Conservation (phyloP, 352 stramenopile species). For the Phytophthora chlamydospora region DNA sequence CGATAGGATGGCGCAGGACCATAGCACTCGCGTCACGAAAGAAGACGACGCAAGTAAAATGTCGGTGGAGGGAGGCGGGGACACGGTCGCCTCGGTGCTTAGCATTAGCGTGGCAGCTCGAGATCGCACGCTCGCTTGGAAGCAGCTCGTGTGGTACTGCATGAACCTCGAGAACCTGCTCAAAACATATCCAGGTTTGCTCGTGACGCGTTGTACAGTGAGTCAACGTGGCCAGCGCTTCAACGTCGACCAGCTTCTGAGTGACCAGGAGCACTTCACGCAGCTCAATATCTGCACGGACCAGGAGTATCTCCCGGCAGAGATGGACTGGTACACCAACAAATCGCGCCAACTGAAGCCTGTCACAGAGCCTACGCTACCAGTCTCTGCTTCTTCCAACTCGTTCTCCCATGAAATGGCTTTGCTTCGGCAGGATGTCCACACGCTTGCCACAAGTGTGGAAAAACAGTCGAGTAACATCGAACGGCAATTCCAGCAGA, state of each 20-base stretch:
- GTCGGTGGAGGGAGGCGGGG: not conserved
- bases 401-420: not conserved
- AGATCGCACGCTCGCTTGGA: constrained; percentile 10
- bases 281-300: constrained; percentile 10
- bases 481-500: constrained; percentile 3
- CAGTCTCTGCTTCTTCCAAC: not conserved
- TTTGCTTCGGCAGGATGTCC: not conserved
- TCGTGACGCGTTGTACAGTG: constrained; percentile 14
- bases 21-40: not conserved
- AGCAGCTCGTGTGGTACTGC: constrained; percentile 22
- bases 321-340: constrained; percentile 22
- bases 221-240: constrained; percentile 1
- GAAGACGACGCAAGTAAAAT: not conserved
- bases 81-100: not conserved
- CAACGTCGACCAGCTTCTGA: constrained; percentile 16
- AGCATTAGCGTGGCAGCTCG: constrained; percentile 9
- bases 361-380: not conserved
- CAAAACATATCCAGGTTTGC: constrained; percentile 11
- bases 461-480: not conserved
- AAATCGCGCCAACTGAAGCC: not conserved
- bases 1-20: too few species aligned
- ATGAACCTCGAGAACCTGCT: constrained; percentile 18
- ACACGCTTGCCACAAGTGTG: not conserved
- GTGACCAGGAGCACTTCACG: constrained; percentile 9
- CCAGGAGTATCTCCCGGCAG: constrained; percentile 11